Conservation (phyloP, 768 basidiomycete genomes). For the Artomyces pyxidatus region DNA sequence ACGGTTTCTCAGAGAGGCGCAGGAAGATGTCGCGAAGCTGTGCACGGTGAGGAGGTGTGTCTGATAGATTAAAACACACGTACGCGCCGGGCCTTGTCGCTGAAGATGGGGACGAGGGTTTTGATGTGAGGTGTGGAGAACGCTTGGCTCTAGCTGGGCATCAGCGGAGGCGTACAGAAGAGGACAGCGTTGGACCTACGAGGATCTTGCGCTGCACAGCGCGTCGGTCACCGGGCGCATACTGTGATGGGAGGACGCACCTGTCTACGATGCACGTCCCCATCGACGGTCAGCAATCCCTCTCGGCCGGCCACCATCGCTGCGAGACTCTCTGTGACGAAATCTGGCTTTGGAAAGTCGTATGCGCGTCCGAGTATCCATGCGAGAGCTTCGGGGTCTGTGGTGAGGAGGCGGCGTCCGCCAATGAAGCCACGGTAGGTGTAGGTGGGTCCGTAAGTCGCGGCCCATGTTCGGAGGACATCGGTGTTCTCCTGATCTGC, state of each 20-base stretch:
- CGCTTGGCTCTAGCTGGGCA: constrained; percentile 34
- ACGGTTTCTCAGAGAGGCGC: constrained; percentile 16
- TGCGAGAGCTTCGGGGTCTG: constrained; percentile 47
- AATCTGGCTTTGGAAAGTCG: constrained; percentile 55
- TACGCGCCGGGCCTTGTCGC: constrained; percentile 47
- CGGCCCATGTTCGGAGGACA: constrained; percentile 39
- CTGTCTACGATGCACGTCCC: constrained; percentile 49
- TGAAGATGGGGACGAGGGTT: constrained; percentile 48
- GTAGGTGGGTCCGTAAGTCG: constrained; percentile 39
- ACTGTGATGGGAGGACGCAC: constrained; percentile 20
- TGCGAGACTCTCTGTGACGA: constrained; percentile 41
- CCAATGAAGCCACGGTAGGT: constrained; percentile 46
- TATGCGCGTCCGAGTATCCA: constrained; percentile 52
- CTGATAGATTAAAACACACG: neutral
- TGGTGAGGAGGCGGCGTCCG: constrained; percentile 47
- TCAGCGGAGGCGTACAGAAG: constrained; percentile 12
- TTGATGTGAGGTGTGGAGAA: constrained; percentile 44
- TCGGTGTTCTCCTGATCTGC: constrained; percentile 52
- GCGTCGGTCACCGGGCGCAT: too few species aligned
- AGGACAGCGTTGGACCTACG: constrained; percentile 28
- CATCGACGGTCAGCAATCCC: constrained; percentile 44
- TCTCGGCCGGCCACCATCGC: constrained; percentile 44
- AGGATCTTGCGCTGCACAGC: constrained; percentile 48
- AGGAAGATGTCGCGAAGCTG: constrained; percentile 43
- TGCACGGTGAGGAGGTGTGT: too few species aligned